Base-by-base conservation (phyloP, 2,329 filamentous ascomycete species). In the Aspergillus ibericus region DNA sequence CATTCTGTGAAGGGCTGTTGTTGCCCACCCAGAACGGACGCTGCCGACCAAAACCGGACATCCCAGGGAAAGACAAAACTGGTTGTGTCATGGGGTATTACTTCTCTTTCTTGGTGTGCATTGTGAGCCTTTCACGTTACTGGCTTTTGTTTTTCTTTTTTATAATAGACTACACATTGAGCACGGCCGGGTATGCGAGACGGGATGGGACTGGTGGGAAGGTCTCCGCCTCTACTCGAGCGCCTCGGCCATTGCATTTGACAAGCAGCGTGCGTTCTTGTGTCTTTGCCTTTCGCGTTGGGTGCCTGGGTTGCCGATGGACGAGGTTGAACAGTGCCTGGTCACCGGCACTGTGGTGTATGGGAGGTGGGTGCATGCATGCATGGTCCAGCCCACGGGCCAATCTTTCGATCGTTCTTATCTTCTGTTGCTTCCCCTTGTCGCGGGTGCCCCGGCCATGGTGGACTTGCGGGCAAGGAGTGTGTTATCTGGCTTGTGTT, bases 151-250 rank as follows among this genome's bases (percentile, higher is more conserved):
- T 46, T 52, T 49, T 46, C 16, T 40, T 38, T 40, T 38, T 59
- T 56, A 46, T 59, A 59, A 65, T 65, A 65, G 63, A 64, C 60
- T 57, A 62, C 49, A 51, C 49, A 48, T 56, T 58, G 46, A 42
- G 46, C 50, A 58, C 44, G 56, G 50, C 50, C 34, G 55, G 38
- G 51, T 56, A 48, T 55, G 55, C 25, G 42, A n/a, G 16, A 35
- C 18, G 48, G 40, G 25, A n/a, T 42, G 16, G 10, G 22, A 29
- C 18, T 16, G 55, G 15, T 8, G 18, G 40, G 10, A 16, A 29
- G 40, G 13, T 34, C 29, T 20, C 20, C 12, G 50, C 18, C 35
- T 29, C 34, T 35, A 40, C 35, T 16, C 13, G 32, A 52, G 50
- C 4, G 42, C 12, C 20, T 27, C 22, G n/a, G 15, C 22, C 20